Evolutionary conservation across 805 yeast genomes (phyloP), one percentile per base, ranked within the genome.

Genomic region (Nakazawaea anatomiae): DNA sequence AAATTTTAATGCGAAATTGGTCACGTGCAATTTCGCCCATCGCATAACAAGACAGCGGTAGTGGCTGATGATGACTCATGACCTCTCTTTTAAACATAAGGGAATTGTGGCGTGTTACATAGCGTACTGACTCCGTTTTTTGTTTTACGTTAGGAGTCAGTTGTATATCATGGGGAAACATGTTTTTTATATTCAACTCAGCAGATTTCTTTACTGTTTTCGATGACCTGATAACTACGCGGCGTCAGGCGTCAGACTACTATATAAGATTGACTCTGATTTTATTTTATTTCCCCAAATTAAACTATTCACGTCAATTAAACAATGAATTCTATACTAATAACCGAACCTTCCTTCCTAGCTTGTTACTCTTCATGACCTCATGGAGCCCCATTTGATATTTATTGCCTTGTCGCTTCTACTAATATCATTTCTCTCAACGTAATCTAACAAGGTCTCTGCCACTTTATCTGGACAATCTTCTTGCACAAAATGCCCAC

Each of bases 401-500:
- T 57, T 11, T 64, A 54, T 47, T 65, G 67, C 48, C 62, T 62
- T 55, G 54, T 60, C 66, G 63, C 61, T 51, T 58, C 65, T 36
- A 55, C 40, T 51, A 28, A 57, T 47, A 55, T 74, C 76, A 55
- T 73, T 73, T 46, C 83, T 66, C 50, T 74, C 73, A 11, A 73
- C 69, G 56, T 76, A 79, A 34, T 78, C 84, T 43, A 71, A 39
- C 12, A 79, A 57, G 7, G 85, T 77, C 0, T 77, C 52, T 0
- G 91, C 85, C 0, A 87, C 75, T 58, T 85, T 85, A 4, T 62
- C 67, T 0, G 97, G 94, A 6, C 78, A 75, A 64, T 94, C 99
- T 63, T 94, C 99, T 45, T 94, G 99, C n/a, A 95, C 71, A 58
- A 91, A 94, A 68, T 94, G 99, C 1, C 98, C 97, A 2, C 90